Percentiles rank a stretch among this genome's conserved stretches.
Conservation (phyloP, 805 yeast genomes). For the Candida caryicola region DNA sequence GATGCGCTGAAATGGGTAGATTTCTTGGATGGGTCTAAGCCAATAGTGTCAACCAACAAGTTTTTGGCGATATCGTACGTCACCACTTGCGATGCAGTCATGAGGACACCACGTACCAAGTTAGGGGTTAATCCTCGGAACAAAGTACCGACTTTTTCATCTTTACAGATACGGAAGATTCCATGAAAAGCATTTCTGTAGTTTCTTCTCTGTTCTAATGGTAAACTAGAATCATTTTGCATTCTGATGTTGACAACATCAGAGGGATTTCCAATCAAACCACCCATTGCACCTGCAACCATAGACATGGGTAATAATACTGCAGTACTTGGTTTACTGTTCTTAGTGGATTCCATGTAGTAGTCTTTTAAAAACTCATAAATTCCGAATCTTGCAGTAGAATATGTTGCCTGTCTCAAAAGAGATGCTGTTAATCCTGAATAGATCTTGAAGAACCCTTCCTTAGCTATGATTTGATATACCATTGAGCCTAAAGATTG, state of each 20-base stretch:
- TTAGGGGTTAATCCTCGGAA: slow-evolving; percentile 79
- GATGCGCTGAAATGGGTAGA: slow-evolving; percentile 78
- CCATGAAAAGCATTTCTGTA: slow-evolving; percentile 82
- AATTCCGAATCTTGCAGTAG: slow-evolving; percentile 83
- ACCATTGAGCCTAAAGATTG: slow-evolving; percentile 62
- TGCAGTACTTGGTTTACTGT: slow-evolving; percentile 51
- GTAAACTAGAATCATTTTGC: slow-evolving; percentile 82
- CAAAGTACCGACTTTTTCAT: slow-evolving; percentile 59
- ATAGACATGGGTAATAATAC: slow-evolving; percentile 73
- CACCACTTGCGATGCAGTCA: slow-evolving; percentile 91
- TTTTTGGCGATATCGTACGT: slow-evolving; percentile 76
- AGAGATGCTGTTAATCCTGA: slow-evolving; percentile 81
- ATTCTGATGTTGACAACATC: slow-evolving; percentile 85
- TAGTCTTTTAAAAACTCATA: slow-evolving; percentile 71
- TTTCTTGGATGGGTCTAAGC: slow-evolving; percentile 57
- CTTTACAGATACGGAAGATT: slow-evolving; percentile 50
- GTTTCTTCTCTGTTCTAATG: slow-evolving; percentile 62
- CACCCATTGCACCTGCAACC: slow-evolving; percentile 84
- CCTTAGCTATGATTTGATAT: slow-evolving; percentile 53
- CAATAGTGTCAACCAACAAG: slow-evolving; percentile 47
- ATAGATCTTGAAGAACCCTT: slow-evolving; percentile 70
- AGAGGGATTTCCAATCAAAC: slow-evolving; percentile 83
- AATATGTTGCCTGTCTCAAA: slow-evolving; percentile 83
- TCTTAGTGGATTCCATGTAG: slow-evolving; percentile 37
- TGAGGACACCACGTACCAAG: slow-evolving; percentile 72